Evolutionary conservation across 129 eudicot species (phyloP).

Genomic region (Rutidosis leptorrhynchoides): DNA sequence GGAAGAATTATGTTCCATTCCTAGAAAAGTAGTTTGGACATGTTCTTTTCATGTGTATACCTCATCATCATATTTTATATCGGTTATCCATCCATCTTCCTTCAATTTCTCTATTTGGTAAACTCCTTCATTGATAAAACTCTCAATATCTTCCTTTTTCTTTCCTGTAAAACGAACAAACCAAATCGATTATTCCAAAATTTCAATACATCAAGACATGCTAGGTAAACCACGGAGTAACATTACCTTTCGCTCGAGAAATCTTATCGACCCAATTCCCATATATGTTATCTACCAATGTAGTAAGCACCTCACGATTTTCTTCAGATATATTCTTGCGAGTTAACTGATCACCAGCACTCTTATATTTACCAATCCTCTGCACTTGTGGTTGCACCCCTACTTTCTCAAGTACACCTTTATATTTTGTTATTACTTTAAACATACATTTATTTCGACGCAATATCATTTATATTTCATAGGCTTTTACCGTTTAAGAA

Average conservation of each 20-base stretch:
- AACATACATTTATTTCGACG: too few species aligned
- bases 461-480: too few species aligned
- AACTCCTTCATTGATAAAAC: conserved; percentile 71
- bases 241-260: conserved; percentile 65
- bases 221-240: conserved; percentile 17
- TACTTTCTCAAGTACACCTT: conserved; percentile 79
- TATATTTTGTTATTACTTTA: too few species aligned
- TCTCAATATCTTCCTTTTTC: conserved; percentile 67
- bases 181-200: conserved; percentile 6
- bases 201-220: conserved; percentile 27
- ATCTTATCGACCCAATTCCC: conserved; percentile 79
- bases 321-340: conserved; percentile 79
- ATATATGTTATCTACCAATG: conserved; percentile 78
- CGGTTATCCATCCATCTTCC: conserved; percentile 80
- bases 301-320: conserved; percentile 85
- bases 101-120: too few species aligned
- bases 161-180: conserved; percentile 46
- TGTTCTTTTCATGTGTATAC: conserved; percentile 38
- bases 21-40: conserved; percentile 22
- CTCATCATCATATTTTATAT: conserved; percentile 87
- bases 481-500: too few species aligned
- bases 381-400: conserved; percentile 85
- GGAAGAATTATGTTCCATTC: conserved; percentile 3
- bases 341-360: conserved; percentile 82
- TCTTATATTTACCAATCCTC: conserved; percentile 90